Percentiles rank a stretch among this genome's conserved stretches.
These are phyloP conservation scores for Ascoidea rubescens DNA, from an alignment of 805 yeast species.

Conservation along the genomic window DNA sequence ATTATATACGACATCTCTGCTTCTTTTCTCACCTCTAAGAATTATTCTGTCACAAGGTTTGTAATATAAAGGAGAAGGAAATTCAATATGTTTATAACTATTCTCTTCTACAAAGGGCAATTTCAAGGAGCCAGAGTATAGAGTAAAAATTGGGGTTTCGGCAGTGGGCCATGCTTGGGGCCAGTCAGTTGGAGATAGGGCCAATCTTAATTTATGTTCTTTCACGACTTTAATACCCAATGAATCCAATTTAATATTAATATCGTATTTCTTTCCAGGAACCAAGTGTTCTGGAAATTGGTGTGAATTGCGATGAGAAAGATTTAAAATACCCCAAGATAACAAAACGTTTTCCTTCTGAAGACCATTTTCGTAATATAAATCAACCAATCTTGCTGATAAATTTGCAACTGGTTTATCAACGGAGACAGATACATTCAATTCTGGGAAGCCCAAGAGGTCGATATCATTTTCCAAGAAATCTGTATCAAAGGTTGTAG, in stretches of 20 bases:
- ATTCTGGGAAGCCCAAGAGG: conserved; percentile 24
- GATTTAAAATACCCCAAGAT: conserved; percentile 32
- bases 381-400: conserved; percentile 25
- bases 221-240: conserved; percentile 21
- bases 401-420: conserved; percentile 25
- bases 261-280: conserved; percentile 20
- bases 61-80: conserved; percentile 18
- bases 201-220: conserved; percentile 26
- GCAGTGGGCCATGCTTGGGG: conserved; percentile 33
- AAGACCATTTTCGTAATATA: conserved; percentile 18
- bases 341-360: conserved; percentile 20
- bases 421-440: conserved; percentile 20
- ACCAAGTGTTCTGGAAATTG: conserved; percentile 25
- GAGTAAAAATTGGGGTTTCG: conserved; percentile 23
- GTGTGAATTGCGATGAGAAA: conserved; percentile 26
- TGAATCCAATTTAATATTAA: conserved; percentile 24
- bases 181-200: conserved; percentile 32
- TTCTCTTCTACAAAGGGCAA: conserved; percentile 18
- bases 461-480: conserved; percentile 14
- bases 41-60: conserved; percentile 17
- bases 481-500: conserved; percentile 22
- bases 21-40: conserved; percentile 14
- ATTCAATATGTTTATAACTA: conserved; percentile 13
- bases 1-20: conserved; percentile 17
- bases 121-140: conserved; percentile 18